Evolutionary conservation across 2,329 filamentous ascomycete genomes (phyloP), one percentile per base, ranked within the genome.

Genomic region (Sporothrix sp.): DNA sequence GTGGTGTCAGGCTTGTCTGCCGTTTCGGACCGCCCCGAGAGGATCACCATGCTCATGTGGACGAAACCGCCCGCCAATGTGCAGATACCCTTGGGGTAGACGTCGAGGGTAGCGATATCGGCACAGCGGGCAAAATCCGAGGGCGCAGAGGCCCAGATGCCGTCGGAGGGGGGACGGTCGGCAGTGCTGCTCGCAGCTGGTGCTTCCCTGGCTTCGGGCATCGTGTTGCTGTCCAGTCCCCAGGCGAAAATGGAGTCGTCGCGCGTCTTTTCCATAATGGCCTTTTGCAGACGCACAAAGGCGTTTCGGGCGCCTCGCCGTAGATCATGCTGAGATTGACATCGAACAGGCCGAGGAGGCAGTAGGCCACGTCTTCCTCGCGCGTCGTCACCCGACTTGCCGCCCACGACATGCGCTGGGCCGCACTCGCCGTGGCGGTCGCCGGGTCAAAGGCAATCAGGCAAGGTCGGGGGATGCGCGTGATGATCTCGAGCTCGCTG

Each of bases 271-370:
- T 42, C 16, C 20, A 60, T 50, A 14, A 64, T 60, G 28, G 60
- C 61, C 18, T 61, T 56, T 38, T 63, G 60, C 9, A 63, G 54
- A 9, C 61, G 53, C 18, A 54, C 20, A 45, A 60, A 62, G 0
- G 62, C 60, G 4, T 36, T 27, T 13, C 57, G 53, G 16, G 60
- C 56, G n/a, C 62, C 44, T 65, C 63, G 11, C 63, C 63, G 40
- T 65, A 65, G 2, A 64, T 52, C 45, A 63, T 49, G 3, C 60
- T 58, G 58, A 65, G 62, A 30, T 58, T 60, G 20, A 66, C 57
- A 13, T 57, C 56, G 30, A 66, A 65, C 3, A 66, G 42, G 3
- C 63, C 63, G n/a, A 65, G 39, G 2, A 65, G 51, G 16, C 57
- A 62, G 50, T 65, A 65, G 0, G 63, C 61, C 2, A 45, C 48